Conservation (phyloP, 345 rosid genomes). For the Arabidopsis arenosa region DNA sequence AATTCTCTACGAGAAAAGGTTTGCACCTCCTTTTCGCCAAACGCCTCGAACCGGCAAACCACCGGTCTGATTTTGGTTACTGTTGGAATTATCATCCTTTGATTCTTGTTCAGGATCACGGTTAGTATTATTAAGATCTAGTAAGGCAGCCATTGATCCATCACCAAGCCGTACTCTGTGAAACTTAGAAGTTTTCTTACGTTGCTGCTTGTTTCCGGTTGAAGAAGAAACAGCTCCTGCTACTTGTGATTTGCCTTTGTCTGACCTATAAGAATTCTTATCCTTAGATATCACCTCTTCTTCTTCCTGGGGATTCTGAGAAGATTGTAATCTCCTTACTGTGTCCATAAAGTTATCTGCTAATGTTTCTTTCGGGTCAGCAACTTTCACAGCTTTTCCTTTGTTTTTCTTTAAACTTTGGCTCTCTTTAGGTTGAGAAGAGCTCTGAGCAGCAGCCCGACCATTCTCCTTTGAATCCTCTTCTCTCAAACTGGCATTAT, state of each 20-base stretch:
- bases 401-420: constrained; percentile 48
- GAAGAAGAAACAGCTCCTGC: constrained; percentile 23
- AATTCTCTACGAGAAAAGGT: constrained; percentile 50
- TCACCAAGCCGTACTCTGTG: constrained; percentile 81
- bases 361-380: constrained; percentile 51
- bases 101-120: constrained; percentile 51
- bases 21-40: constrained; percentile 70
- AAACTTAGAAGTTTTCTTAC: constrained; percentile 83
- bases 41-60: constrained; percentile 67
- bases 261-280: constrained; percentile 66
- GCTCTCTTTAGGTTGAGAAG: constrained; percentile 36
- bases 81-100: constrained; percentile 26
- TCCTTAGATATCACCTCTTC: constrained; percentile 45
- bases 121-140: constrained; percentile 54
- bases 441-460: constrained; percentile 32
- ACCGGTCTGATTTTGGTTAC: constrained; percentile 39
- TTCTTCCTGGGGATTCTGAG: constrained; percentile 50
- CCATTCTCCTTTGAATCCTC: constrained; percentile 43
- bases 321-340: constrained; percentile 63
- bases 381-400: constrained; percentile 55
- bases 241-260: constrained; percentile 58
- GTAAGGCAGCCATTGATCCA: constrained; percentile 72
- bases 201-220: constrained; percentile 53
- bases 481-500: constrained; percentile 55
- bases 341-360: constrained; percentile 66